Evolutionary conservation across 1,139 yeast genomes (phyloP).

Genomic region (Candida sp.): DNA sequence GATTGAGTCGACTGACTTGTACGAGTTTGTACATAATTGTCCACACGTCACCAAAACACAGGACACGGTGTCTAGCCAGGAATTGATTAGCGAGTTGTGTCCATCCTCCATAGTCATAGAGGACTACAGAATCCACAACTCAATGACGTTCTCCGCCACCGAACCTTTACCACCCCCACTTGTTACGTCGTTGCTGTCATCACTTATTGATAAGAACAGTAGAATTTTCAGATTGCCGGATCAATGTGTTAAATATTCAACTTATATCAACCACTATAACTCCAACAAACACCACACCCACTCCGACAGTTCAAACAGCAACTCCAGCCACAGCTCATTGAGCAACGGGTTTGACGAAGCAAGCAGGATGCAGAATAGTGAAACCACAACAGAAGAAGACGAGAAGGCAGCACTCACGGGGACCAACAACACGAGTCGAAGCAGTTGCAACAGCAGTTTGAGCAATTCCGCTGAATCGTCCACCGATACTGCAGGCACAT

Average conservation of each 20-base stretch:
- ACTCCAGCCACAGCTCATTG: constrained; percentile 27
- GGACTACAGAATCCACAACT: constrained; percentile 9
- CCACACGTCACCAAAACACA: not conserved
- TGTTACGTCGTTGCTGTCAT: not conserved
- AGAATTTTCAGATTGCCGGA: constrained; percentile 8
- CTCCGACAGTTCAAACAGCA: constrained; percentile 19
- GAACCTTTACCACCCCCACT: constrained; percentile 28
- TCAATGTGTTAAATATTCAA: constrained; percentile 16
- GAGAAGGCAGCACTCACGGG: not conserved
- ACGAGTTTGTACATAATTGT: constrained; percentile 18
- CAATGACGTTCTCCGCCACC: constrained; percentile 26
- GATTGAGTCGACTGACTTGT: constrained; percentile 19
- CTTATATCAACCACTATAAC: constrained; percentile 16
- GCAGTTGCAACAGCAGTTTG: not conserved
- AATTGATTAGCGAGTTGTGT: constrained; percentile 24
- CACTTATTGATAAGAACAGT: constrained; percentile 5
- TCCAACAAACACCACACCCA: not conserved
- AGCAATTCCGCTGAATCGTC: not conserved
- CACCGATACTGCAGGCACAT: not conserved
- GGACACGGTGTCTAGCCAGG: constrained; percentile 13
- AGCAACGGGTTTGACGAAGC: constrained; percentile 24
- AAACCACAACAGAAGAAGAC: constrained; percentile 1
- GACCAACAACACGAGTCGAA: not conserved
- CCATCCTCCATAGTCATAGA: constrained; percentile 25
- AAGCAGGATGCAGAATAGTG: not conserved